Conservation (phyloP, 2,329 filamentous ascomycete species). For the Xylariaceae sp. region DNA sequence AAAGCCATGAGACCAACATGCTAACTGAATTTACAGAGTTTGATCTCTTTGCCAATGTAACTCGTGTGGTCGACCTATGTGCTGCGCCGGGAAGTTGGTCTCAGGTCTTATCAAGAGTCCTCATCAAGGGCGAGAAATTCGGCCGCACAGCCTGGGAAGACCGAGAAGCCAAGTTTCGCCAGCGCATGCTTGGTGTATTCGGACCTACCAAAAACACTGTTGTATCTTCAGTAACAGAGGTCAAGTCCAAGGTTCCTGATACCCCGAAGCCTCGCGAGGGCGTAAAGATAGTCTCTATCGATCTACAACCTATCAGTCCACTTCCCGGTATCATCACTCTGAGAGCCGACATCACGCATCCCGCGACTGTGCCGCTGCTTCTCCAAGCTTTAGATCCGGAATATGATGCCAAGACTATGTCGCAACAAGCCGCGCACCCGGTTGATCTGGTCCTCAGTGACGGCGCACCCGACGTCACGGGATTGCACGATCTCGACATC, state of each 20-base stretch:
- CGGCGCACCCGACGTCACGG: constrained; percentile 93
- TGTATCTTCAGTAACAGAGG: constrained; percentile 20
- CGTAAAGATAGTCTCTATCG: constrained; percentile 93
- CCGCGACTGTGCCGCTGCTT: constrained; percentile 86
- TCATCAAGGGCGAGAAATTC: constrained; percentile 92
- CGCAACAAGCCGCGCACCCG: constrained; percentile 61
- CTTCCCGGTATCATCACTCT: constrained; percentile 89
- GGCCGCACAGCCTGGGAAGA: constrained; percentile 84
- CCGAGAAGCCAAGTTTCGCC: constrained; percentile 63
- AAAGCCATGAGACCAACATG: constrained; percentile 1
- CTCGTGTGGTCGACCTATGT: constrained; percentile 90
- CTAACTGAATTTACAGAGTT: constrained; percentile 58
- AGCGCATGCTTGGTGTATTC: constrained; percentile 55
- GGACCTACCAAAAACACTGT: constrained; percentile 28
- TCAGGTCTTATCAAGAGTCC: constrained; percentile 86
- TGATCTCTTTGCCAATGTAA: constrained; percentile 85
- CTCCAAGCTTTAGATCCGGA: constrained; percentile 78
- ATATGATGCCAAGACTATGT: constrained; percentile 46
- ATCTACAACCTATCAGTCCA: constrained; percentile 92
- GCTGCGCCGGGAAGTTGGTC: constrained; percentile 97
- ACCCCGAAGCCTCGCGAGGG: constrained; percentile 52
- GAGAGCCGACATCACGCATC: constrained; percentile 94
- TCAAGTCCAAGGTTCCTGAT: constrained; percentile 16
- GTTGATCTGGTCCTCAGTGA: constrained; percentile 95
- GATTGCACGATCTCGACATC: constrained; percentile 94